Percentiles rank a stretch among this genome's conserved stretches.
phyloP scores from a whole-genome alignment of 2,329 filamentous ascomycete species.

The Microcyclospora pomicola region DNA sequence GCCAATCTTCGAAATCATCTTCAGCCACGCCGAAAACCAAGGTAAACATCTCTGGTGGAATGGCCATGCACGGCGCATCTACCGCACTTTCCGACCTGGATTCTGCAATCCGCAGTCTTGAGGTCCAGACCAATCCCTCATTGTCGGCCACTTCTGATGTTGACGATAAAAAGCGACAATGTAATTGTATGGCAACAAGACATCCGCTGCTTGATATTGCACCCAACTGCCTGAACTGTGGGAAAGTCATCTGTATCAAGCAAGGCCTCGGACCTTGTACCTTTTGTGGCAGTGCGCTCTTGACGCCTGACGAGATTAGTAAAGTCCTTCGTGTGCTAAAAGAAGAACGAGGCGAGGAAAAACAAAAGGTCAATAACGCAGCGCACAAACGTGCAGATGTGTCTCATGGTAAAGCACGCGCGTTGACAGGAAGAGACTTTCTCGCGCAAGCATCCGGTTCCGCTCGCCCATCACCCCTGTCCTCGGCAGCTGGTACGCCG shows the following conservation, averaged over 20 bases:
- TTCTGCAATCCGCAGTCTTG: slow-evolving; percentile 73
- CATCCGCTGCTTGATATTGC: slow-evolving; percentile 84
- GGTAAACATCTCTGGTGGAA: slow-evolving; percentile 60
- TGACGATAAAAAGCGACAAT: slow-evolving; percentile 48
- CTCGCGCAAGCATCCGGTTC: slow-evolving; percentile 21
- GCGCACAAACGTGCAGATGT: slow-evolving; percentile 54
- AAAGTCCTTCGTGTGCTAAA: slow-evolving; percentile 72
- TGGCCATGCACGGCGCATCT: slow-evolving; percentile 68
- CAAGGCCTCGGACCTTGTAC: slow-evolving; percentile 91
- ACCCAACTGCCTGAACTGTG: slow-evolving; percentile 83
- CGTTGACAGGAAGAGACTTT: slow-evolving; percentile 25
- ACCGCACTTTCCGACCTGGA: slow-evolving; percentile 54
- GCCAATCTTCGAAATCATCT: slow-evolving; percentile 32
- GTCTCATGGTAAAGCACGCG: slow-evolving; percentile 26
- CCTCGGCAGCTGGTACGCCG: slow-evolving; percentile 17
- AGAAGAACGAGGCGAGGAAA: slow-evolving; percentile 75
- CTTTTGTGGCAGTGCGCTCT: slow-evolving; percentile 64
- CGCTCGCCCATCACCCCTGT: slow-evolving; percentile 23
- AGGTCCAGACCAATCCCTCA: slow-evolving; percentile 80
- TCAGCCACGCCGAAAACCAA: slow-evolving; percentile 45
- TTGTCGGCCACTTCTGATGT: slow-evolving; percentile 35
- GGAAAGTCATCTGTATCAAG: slow-evolving; percentile 88
- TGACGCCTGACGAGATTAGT: slow-evolving; percentile 61
- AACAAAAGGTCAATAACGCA: slow-evolving; percentile 67
- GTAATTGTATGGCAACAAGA: slow-evolving; percentile 74